Base-by-base conservation (phyloP, 805 yeast genomes). In the Aciculoconidium aculeatum region DNA sequence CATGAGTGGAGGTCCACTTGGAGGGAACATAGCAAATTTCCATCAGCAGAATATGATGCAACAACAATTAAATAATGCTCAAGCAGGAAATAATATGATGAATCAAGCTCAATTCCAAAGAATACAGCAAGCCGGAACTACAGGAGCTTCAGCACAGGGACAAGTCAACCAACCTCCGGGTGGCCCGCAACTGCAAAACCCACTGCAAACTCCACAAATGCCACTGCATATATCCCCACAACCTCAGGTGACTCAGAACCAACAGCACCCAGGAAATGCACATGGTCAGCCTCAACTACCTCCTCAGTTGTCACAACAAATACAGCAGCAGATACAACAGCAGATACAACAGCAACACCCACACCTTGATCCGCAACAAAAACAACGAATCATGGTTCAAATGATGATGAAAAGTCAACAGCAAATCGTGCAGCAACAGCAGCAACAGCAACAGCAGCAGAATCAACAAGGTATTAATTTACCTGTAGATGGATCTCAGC, bases 371-470 rank as follows among this genome's bases (percentile, higher is more conserved):
- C 32, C 14, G 22, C 35, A 21, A 21, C 35, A 40, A 15, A 41
- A 37, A 31, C 56, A 46, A 28, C 48, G 44, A 23, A 31, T 42
- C 34, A 36, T 41, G 47, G 36, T 41, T 39, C 44, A 37, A 31
- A 39, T 49, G 46, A 37, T 39, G 46, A 43, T 39, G 44, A 39
- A 36, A 29, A 49, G 44, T 27, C 30, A 25, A 15, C 21, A 27
- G 10, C 49, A 41, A 31, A 44, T 38, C 13, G 27, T 35, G 15
- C 15, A 27, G 25, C 24, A 20, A 12, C 22, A 27, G n/a, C n/a
- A 36, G 30, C 50, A 45, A 28, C 30, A 25, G 21, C 21, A 27
- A 11, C 49, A 41, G 31, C 45, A 37, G 15, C 28, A 36, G 15
- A 21, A 27, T 25, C 24, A 20, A 12, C 22, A 27, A 11, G 25